Conservation (phyloP, 2,329 filamentous ascomycete species). For the Blumeria hordei region DNA sequence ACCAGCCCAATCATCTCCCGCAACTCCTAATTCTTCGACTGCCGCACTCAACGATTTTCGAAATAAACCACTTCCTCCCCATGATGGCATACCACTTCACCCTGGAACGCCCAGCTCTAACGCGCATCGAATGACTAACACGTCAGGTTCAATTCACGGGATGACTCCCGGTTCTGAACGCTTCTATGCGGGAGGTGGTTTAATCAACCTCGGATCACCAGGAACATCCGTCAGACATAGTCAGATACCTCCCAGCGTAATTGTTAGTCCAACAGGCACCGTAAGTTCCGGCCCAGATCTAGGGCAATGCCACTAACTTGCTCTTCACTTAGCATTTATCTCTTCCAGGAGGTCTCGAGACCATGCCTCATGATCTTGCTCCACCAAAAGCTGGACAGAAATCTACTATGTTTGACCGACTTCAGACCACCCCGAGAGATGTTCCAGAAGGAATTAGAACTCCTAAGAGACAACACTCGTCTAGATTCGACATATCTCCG, state of each 20-base stretch:
- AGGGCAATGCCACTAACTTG: not conserved
- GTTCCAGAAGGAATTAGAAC: constrained; percentile 87
- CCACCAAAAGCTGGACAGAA: constrained; percentile 83
- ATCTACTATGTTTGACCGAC: constrained; percentile 64
- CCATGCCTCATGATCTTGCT: constrained; percentile 90
- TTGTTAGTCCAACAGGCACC: constrained; percentile 85
- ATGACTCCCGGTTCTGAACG: constrained; percentile 18
- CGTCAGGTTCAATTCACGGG: constrained; percentile 11
- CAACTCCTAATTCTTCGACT: constrained; percentile 72
- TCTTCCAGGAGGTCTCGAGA: constrained; percentile 80
- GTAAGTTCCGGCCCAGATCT: constrained; percentile 26
- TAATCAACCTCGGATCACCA: constrained; percentile 21
- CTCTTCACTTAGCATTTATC: constrained; percentile 46
- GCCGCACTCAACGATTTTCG: constrained; percentile 67
- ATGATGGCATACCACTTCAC: constrained; percentile 18
- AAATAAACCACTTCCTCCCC: constrained; percentile 51
- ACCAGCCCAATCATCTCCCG: constrained; percentile 31
- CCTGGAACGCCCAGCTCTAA: constrained; percentile 5
- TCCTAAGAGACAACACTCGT: constrained; percentile 90
- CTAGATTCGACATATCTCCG: constrained; percentile 90
- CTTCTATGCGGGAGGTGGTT: constrained; percentile 18
- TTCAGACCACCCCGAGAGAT: constrained; percentile 88
- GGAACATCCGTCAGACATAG: constrained; percentile 39
- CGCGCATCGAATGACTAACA: constrained; percentile 13
- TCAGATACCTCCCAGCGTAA: constrained; percentile 57